Evolutionary conservation across 139 green algal species (phyloP).

Genomic region (Edaphochlamys debaryana): DNA sequence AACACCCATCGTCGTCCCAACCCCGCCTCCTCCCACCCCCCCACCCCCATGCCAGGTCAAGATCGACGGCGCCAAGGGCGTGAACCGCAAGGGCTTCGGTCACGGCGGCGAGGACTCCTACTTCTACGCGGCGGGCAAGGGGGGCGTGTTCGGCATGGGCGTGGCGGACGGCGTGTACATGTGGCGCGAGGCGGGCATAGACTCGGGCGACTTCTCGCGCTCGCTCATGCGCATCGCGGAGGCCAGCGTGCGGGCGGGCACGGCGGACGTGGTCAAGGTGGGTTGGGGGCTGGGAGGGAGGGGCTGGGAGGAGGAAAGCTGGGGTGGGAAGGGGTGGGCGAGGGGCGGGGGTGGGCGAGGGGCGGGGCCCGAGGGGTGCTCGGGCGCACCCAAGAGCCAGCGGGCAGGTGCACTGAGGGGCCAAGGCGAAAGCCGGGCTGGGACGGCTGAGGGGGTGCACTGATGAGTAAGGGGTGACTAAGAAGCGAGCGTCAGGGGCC

Average conservation of each 20-base stretch:
- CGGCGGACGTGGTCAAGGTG: slow-evolving; percentile 51
- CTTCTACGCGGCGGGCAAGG: slow-evolving; percentile 54
- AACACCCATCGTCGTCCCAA: no score
- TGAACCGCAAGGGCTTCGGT: slow-evolving; percentile 77
- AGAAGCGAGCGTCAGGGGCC: no score
- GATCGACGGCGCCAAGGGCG: slow-evolving; percentile 64
- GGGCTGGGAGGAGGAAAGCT: no score
- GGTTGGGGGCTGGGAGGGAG: neutral
- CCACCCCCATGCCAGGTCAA: no score
- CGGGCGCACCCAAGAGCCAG: no score
- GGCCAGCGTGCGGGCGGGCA: slow-evolving; percentile 21
- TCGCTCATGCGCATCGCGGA: slow-evolving; percentile 74
- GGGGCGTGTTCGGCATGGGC: slow-evolving; percentile 81
- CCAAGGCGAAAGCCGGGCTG: no score
- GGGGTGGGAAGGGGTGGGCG: neutral
- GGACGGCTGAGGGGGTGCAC: no score
- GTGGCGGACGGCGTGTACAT: slow-evolving; percentile 95
- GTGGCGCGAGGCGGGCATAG: slow-evolving; percentile 90
- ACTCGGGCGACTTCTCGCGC: slow-evolving; percentile 81
- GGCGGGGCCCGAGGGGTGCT: no score
- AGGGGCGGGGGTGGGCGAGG: no score
- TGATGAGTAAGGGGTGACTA: no score
- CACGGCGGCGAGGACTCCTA: slow-evolving; percentile 77
- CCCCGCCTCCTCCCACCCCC: no score
- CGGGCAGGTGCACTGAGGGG: no score